Evolutionary conservation across 352 stramenopile genomes (phyloP).

Genomic region (Blastocystis hominis): DNA sequence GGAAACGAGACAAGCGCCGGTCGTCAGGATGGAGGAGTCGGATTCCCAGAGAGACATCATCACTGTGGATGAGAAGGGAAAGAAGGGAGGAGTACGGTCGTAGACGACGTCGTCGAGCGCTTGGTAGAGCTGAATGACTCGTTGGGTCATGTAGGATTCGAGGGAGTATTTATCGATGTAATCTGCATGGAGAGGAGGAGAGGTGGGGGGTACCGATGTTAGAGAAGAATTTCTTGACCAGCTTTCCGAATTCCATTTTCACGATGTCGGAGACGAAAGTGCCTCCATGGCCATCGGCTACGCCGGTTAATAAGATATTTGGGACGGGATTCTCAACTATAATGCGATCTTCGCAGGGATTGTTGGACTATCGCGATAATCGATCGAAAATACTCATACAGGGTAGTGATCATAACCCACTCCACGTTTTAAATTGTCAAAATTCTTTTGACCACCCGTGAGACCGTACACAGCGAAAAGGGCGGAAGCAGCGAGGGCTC

Average conservation of each 20-base stretch:
- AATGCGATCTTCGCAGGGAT: constrained; percentile 37
- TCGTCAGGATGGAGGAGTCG: not conserved
- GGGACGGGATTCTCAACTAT: constrained; percentile 19
- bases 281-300: constrained; percentile 33
- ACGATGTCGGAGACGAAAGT: constrained; percentile 41
- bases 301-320: not conserved
- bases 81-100: not conserved
- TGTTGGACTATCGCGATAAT: constrained; percentile 11
- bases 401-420: constrained; percentile 46
- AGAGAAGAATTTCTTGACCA: constrained; percentile 12
- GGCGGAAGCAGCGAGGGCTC: not conserved
- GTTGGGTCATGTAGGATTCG: not conserved
- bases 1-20: constrained; percentile 9
- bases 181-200: not conserved
- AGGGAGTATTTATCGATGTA: not conserved
- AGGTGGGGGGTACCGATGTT: not conserved
- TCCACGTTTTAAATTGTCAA: not conserved
- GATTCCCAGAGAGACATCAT: constrained; percentile 47
- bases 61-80: not conserved
- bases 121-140: constrained; percentile 13
- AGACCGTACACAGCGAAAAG: constrained; percentile 32
- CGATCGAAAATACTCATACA: not conserved
- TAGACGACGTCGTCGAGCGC: constrained; percentile 25
- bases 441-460: not conserved
- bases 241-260: constrained; percentile 27